Base-by-base conservation (phyloP, 495 filamentous ascomycete species). In the Saxispiralis lemnorum region DNA sequence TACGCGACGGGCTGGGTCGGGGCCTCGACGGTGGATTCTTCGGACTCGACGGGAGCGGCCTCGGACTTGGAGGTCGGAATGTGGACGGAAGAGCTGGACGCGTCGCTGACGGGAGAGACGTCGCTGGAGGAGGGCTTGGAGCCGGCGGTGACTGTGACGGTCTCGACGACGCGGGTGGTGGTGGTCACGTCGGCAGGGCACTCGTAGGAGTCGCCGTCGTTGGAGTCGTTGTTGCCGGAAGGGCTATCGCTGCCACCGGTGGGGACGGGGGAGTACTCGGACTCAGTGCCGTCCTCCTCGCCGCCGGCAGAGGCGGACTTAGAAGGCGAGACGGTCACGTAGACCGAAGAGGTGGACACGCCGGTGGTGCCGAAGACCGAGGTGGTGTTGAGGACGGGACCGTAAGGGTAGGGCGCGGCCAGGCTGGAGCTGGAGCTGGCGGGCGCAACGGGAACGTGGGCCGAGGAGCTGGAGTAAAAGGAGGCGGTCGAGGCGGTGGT, bases 51-150 rank as follows among this genome's bases (percentile, higher is more conserved):
- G 24, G 24, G 24, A 4, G 4, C 9, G 24, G 24, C 9, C 24
- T 28, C 31, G 33, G 35, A 20, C 12, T 31, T 21, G 34, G 34
- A 28, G 24, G 24, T 28, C 5, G n/a, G n/a, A n/a, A n/a, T n/a
- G n/a, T n/a, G n/a, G n/a, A n/a, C n/a, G n/a, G n/a, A n/a, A n/a
- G n/a, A n/a, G n/a, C n/a, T n/a, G n/a, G n/a, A n/a, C n/a, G 41
- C 28, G 16, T 32, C 38, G 28, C 43, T 36, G n/a, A 35, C 28
- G 11, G 44, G 39, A 15, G 45, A 31, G 6, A 45, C 35, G 43
- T 45, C 38, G 16, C 9, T 34, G 30, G 44, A 47, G 38, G 45
- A 28, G 19, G 28, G 16, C n/a, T 7, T 39, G 34, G 34, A 36
- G 34, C 34, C 16, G 13, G 34, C 13, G 34, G 34, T 14, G 34